A percentile compares a stretch with the other conserved stretches of the same genome.
These are phyloP conservation scores for Leccinum solheimii DNA, from an alignment of 1,284 basidiomycete species.

Conservation along the genomic window DNA sequence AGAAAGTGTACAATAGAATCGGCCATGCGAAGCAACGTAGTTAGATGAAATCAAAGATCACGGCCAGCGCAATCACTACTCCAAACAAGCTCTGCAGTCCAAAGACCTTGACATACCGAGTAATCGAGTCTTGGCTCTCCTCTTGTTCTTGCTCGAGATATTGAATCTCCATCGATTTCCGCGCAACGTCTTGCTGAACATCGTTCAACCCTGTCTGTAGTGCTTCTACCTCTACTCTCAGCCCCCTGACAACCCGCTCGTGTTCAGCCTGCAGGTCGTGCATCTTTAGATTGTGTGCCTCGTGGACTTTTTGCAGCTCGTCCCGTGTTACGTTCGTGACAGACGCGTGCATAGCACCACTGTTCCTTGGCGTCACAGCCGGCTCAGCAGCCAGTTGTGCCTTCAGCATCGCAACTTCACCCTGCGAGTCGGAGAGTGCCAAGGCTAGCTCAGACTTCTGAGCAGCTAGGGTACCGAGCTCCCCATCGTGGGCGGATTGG, in stretches of 20 bases:
- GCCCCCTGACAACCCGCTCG: slow-evolving; percentile 56
- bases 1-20: slow-evolving; percentile 24
- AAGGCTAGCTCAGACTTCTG: slow-evolving; percentile 62
- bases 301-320: slow-evolving; percentile 71
- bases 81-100: slow-evolving; percentile 58
- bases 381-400: slow-evolving; percentile 53
- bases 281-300: slow-evolving; percentile 80
- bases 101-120: slow-evolving; percentile 71
- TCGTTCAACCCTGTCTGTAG: slow-evolving; percentile 54
- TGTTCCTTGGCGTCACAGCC: slow-evolving; percentile 51
- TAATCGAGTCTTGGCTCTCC: slow-evolving; percentile 70
- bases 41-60: slow-evolving; percentile 54
- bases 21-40: slow-evolving; percentile 19
- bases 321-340: slow-evolving; percentile 64
- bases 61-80: slow-evolving; percentile 53
- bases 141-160: slow-evolving; percentile 77
- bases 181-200: slow-evolving; percentile 57
- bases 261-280: slow-evolving; percentile 75
- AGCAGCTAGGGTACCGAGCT: slow-evolving; percentile 50
- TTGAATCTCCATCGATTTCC: slow-evolving; percentile 76
- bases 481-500: slow-evolving; percentile 57
- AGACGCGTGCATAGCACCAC: slow-evolving; percentile 47
- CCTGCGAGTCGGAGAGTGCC: slow-evolving; percentile 68
- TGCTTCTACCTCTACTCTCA: slow-evolving; percentile 65
- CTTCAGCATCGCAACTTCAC: slow-evolving; percentile 66